Conservation (phyloP, 1,139 yeast genomes). For the Candida labiduridarum region DNA sequence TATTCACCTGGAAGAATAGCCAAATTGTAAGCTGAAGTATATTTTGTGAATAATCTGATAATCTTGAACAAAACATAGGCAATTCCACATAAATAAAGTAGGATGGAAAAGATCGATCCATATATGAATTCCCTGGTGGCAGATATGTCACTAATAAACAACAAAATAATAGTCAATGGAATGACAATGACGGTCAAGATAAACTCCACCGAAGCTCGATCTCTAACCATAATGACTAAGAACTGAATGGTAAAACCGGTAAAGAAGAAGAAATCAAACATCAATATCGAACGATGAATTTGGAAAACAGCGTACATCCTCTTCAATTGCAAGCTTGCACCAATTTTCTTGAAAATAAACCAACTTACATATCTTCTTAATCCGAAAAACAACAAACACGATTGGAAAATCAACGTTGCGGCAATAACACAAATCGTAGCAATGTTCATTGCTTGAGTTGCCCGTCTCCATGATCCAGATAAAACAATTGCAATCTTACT, state of each 20-base stretch:
- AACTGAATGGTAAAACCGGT: conserved; percentile 58
- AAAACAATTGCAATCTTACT: conserved; percentile 24
- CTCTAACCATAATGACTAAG: conserved; percentile 46
- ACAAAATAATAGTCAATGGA: conserved; percentile 46
- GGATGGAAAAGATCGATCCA: conserved; percentile 32
- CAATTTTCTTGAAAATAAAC: conserved; percentile 53
- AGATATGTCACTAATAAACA: conserved; percentile 41
- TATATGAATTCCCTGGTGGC: conserved; percentile 38
- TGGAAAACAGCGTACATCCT: conserved; percentile 45
- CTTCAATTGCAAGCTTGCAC: conserved; percentile 49
- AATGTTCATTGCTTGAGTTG: conserved; percentile 41
- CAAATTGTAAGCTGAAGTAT: conserved; percentile 30
- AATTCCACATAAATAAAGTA: conserved; percentile 43
- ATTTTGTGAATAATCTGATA: conserved; percentile 49
- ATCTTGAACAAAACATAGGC: conserved; percentile 55
- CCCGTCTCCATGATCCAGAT: conserved; percentile 28
- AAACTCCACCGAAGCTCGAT: conserved; percentile 47
- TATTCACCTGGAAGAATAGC: conserved; percentile 34
- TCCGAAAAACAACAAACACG: conserved; percentile 34
- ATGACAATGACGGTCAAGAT: conserved; percentile 52
- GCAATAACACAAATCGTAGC: conserved; percentile 51
- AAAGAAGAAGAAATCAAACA: conserved; percentile 53
- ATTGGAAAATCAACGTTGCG: conserved; percentile 37
- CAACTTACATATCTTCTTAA: conserved; percentile 48
- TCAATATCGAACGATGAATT: conserved; percentile 43